phyloP scores from a whole-genome alignment of 331 rosid species.

The Pyrus hybrid region DNA sequence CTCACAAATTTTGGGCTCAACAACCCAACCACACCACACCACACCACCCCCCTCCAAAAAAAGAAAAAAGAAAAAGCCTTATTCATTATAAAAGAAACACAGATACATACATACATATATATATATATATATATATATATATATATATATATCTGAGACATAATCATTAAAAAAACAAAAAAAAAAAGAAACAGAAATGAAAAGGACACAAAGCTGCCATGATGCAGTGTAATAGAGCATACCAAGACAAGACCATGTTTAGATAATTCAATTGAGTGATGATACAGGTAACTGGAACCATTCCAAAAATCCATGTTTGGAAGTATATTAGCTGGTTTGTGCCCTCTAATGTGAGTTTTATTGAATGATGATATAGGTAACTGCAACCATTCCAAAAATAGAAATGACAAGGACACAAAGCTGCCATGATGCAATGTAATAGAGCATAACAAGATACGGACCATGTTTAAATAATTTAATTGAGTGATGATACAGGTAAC shows the following conservation, averaged over 20 bases:
- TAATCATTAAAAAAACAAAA: neutral
- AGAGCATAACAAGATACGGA: slow-evolving; percentile 37
- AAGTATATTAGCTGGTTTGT: slow-evolving; percentile 53
- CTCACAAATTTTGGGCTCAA: too few species aligned
- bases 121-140: too few species aligned
- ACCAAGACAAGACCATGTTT: slow-evolving; percentile 52
- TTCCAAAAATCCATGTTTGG: slow-evolving; percentile 82
- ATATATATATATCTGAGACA: neutral
- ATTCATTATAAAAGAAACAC: neutral
- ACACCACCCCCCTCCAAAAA: too few species aligned
- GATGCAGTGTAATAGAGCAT: slow-evolving; percentile 17
- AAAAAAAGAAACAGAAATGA: too few species aligned
- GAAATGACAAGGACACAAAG: neutral
- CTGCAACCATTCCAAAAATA: too few species aligned
- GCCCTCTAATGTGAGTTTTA: slow-evolving; percentile 85
- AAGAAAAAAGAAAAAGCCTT: too few species aligned
- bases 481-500: slow-evolving; percentile 68
- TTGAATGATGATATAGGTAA: neutral
- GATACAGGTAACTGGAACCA: slow-evolving; percentile 70
- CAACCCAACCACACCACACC: too few species aligned
- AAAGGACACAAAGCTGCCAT: neutral
- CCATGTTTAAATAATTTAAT: slow-evolving; percentile 83
- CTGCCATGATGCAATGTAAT: neutral
- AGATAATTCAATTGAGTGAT: slow-evolving; percentile 72
- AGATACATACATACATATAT: too few species aligned